phyloP scores from a whole-genome alignment of 495 filamentous ascomycete species.

The Neurospora sp. region DNA sequence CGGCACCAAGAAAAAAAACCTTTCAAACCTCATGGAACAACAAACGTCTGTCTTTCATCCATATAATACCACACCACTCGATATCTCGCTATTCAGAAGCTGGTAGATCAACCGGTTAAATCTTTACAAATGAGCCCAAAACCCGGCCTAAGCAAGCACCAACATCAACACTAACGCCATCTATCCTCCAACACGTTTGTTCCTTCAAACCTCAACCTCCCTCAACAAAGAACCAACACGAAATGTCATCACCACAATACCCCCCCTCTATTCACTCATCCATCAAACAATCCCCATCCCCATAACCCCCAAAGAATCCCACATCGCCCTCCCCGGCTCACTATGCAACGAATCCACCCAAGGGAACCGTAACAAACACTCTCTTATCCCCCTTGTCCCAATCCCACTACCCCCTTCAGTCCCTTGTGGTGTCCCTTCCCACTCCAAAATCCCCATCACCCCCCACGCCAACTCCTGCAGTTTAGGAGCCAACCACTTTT shows the following conservation, averaged over 20 bases:
- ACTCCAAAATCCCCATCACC: background rate
- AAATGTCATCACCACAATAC: background rate
- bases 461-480: background rate
- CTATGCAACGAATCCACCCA: background rate
- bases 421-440: background rate
- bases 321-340: background rate
- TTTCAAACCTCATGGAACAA: background rate
- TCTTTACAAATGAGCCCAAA: background rate
- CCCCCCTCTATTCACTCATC: no score
- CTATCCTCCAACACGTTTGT: background rate
- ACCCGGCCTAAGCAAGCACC: background rate
- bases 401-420: background rate
- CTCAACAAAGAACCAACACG: background rate
- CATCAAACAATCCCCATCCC: background rate
- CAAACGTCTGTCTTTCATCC: background rate
- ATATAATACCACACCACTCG: background rate
- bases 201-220: background rate
- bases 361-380: background rate
- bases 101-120: background rate
- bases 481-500: background rate
- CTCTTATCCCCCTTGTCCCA: no score
- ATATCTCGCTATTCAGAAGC: background rate
- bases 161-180: background rate
- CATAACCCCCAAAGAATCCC: background rate
- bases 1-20: background rate